Evolutionary conservation across 2,329 filamentous ascomycete genomes (phyloP).

Genomic region (Ramichloridium luteum): DNA sequence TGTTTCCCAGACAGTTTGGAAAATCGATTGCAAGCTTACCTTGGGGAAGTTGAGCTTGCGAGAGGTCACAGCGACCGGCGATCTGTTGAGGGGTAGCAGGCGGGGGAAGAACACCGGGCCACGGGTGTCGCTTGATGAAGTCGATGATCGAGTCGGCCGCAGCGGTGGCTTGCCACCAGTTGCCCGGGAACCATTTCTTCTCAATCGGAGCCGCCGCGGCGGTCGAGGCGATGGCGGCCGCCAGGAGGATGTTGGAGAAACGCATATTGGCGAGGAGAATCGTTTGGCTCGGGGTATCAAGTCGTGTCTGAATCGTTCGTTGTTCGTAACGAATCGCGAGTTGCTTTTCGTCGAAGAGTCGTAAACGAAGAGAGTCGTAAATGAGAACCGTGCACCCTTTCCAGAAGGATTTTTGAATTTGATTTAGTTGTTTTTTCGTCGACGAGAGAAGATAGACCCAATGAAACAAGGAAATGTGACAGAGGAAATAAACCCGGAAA

Average conservation of each 20-base stretch:
- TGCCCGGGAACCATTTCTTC: conserved; percentile 3
- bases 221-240: not conserved
- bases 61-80: conserved; percentile 12
- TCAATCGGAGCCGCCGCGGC: conserved; percentile 2
- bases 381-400: no score
- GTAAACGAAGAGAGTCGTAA: no score
- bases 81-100: conserved; percentile 5
- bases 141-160: conserved; percentile 6
- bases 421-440: no score
- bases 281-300: not conserved
- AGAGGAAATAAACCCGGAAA: not conserved
- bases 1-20: not conserved
- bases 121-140: conserved; percentile 10
- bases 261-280: not conserved
- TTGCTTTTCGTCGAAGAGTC: no score
- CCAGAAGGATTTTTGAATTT: no score
- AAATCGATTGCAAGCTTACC: conserved; percentile 8
- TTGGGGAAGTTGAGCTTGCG: conserved; percentile 12
- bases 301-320: not conserved
- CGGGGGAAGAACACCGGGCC: not conserved
- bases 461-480: not conserved
- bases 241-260: not conserved
- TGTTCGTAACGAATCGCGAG: no score
- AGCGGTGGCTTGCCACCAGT: conserved; percentile 1
- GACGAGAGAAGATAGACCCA: not conserved